Conservation (phyloP, 768 basidiomycete species). For the Omphalotus guepiniiformis region DNA sequence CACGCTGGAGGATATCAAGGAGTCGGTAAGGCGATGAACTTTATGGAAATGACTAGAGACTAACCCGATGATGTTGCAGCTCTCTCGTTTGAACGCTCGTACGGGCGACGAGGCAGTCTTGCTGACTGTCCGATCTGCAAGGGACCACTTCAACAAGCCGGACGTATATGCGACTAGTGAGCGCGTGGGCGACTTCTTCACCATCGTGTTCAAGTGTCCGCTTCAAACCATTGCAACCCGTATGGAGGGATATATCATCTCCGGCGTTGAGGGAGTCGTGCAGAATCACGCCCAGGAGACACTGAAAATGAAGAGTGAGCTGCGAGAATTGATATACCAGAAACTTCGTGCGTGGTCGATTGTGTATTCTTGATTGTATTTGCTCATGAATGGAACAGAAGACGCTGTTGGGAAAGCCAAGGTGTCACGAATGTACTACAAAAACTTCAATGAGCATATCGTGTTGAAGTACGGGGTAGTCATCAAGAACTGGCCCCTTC, state of each 20-base stretch:
- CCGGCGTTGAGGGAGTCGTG: neutral
- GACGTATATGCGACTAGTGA: neutral
- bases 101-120: neutral
- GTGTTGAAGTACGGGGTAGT: too few relatives aligned
- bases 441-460: too few relatives aligned
- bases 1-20: neutral
- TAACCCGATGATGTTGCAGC: neutral
- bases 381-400: too few relatives aligned
- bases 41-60: neutral
- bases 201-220: too few relatives aligned
- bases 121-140: neutral
- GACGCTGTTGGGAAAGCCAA: too few relatives aligned
- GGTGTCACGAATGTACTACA: too few relatives aligned
- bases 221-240: neutral
- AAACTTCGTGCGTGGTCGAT: conserved; percentile 2
- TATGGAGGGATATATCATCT: neutral
- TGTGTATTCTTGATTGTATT: too few relatives aligned
- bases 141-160: neutral
- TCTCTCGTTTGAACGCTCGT: neutral
- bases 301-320: neutral
- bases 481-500: too few relatives aligned
- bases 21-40: neutral
- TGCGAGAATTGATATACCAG: neutral
- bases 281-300: neutral
- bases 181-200: neutral